These are phyloP conservation scores for Lipomyces kockii DNA, from an alignment of 805 yeast genomes.

Conservation along the genomic window DNA sequence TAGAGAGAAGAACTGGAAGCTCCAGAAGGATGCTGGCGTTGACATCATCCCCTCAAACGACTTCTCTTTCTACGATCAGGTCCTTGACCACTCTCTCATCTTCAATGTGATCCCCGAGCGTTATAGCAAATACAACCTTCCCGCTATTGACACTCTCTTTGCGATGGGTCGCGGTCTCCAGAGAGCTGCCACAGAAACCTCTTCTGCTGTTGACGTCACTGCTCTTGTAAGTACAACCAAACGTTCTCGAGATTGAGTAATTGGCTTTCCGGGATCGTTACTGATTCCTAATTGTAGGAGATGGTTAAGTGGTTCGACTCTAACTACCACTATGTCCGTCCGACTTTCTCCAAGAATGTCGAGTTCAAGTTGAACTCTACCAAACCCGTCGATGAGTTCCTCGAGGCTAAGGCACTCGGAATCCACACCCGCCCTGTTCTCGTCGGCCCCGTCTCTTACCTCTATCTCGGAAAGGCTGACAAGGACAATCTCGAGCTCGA, in stretches of 20 bases:
- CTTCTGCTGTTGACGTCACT: slow-evolving; percentile 94
- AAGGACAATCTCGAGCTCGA: slow-evolving; percentile 94
- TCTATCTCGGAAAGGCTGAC: slow-evolving; percentile 96
- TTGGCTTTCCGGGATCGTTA: background rate
- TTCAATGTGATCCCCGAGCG: slow-evolving; percentile 97
- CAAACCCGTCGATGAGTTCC: slow-evolving; percentile 96
- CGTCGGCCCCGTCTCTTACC: slow-evolving; percentile 95
- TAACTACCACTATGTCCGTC: slow-evolving; percentile 99
- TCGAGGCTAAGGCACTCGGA: slow-evolving; percentile 97
- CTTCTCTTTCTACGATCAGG: slow-evolving; percentile 97
- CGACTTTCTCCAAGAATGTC: slow-evolving; percentile 95
- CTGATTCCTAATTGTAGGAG: slow-evolving; percentile 50
- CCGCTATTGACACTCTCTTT: slow-evolving; percentile 88
- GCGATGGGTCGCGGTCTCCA: slow-evolving; percentile 99
- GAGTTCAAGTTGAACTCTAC: slow-evolving; percentile 93
- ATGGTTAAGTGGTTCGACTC: slow-evolving; percentile 99
- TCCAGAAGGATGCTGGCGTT: slow-evolving; percentile 96
- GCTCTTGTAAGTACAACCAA: slow-evolving; percentile 61
- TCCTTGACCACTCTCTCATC: slow-evolving; percentile 85
- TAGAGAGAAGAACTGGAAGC: slow-evolving; percentile 96
- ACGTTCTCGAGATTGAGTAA: background rate
- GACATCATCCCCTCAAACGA: slow-evolving; percentile 97
- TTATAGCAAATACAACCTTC: slow-evolving; percentile 88
- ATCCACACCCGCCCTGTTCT: slow-evolving; percentile 96
- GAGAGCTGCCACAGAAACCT: slow-evolving; percentile 86